A percentile compares a stretch with the other conserved stretches of the same genome.
These are phyloP conservation scores for Friedmanniomyces simplex DNA, from an alignment of 495 filamentous ascomycete genomes.

Conservation along the genomic window DNA sequence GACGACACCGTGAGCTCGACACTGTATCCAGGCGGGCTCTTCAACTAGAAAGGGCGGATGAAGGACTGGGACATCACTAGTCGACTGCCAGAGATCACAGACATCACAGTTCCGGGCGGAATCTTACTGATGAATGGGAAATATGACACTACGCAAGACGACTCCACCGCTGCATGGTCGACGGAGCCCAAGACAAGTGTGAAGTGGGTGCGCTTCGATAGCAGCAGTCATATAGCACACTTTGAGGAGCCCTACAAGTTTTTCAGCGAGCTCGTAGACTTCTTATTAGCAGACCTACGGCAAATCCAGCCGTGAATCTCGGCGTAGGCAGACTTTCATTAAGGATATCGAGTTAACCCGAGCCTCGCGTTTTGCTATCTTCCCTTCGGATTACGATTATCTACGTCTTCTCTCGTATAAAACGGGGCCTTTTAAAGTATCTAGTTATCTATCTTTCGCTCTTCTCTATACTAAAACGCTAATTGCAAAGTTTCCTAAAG, in stretches of 20 bases:
- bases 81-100: constrained; percentile 28
- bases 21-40: neutral
- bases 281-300: constrained; percentile 14
- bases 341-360: too few relatives aligned
- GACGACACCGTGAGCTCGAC: neutral
- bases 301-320: too few relatives aligned
- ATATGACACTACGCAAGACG: constrained; percentile 38
- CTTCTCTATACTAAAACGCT: too few relatives aligned
- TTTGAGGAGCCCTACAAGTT: constrained; percentile 34
- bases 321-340: too few relatives aligned
- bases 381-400: too few relatives aligned
- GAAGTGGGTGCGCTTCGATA: constrained; percentile 36
- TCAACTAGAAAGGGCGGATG: constrained; percentile 29
- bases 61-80: constrained; percentile 28
- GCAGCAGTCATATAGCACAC: constrained; percentile 35
- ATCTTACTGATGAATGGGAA: constrained; percentile 38
- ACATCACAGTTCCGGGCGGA: constrained; percentile 20
- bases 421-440: too few relatives aligned
- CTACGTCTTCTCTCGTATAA: too few relatives aligned
- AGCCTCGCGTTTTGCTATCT: too few relatives aligned
- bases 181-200: constrained; percentile 24
- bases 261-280: constrained; percentile 20
- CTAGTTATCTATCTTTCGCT: too few relatives aligned
- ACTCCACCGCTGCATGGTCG: constrained; percentile 36
- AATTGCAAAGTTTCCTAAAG: too few relatives aligned